Evolutionary conservation across 768 basidiomycete species (phyloP), one percentile per base, ranked within the genome.

Genomic region (Lanmaoa rubissima): DNA sequence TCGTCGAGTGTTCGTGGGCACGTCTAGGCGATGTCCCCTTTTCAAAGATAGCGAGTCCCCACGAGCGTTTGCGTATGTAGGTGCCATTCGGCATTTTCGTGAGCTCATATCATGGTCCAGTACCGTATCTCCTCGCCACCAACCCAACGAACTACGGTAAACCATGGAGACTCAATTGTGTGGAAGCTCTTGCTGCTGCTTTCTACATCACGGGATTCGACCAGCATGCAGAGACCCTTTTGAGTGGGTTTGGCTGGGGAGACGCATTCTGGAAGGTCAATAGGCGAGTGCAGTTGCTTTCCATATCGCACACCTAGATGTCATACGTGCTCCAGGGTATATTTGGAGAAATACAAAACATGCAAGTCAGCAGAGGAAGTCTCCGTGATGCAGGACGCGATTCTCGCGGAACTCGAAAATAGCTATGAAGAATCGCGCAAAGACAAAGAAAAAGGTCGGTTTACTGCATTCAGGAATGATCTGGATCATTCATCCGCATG

Each of bases 1-100:
- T 99, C n/a, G 92, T 99, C 2, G 97, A 99, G 69, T 98, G 96
- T 70, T 96, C 93, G 4, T 99, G 97, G 97, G 96, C 97, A 1
- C 83, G 94, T 21, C 73, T 98, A 9, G 92, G 92, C 45, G 97
- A 98, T 54, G 87, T 99, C 9, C 97, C 97, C 1, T 99, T 97
- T 68, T 77, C 80, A 49, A 98, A 98, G 75, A 96, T 98, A 60
- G 81, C 89, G 6, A 93, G 92, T 61, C 94, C 96, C 1, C 82
- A 98, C 63, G 97, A 99, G 76, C 82, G 97, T 10, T 69, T 98
- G 43, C 67, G 95, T 97, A 65, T 59, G 92, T 81, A 0, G 11
- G 42, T 54, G 21, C 13, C 48, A 13, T 14, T 46, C 41, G 4
- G 43, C n/a, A 11, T 35, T 43, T 9, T 24, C n/a, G 8, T 21